Conservation (phyloP, 1,139 yeast genomes). For the Blastobotrys ciferrii region DNA sequence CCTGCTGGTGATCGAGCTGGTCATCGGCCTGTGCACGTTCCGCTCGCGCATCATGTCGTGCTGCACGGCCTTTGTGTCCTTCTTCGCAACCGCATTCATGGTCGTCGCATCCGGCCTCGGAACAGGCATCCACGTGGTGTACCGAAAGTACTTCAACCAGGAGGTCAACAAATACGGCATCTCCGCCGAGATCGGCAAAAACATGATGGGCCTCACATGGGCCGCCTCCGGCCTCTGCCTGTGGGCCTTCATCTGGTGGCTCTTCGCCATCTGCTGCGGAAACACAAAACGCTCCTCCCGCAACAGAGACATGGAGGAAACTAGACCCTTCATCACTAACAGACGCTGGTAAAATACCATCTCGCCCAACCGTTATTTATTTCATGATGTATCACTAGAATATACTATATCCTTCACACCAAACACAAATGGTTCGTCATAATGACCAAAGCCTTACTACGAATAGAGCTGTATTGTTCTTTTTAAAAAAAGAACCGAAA, state of each 20-base stretch:
- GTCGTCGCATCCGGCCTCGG: constrained; percentile 43
- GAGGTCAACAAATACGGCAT: constrained; percentile 39
- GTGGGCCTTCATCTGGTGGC: constrained; percentile 41
- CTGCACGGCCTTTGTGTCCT: constrained; percentile 35
- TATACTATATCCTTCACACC: too few species aligned
- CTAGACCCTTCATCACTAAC: too few species aligned
- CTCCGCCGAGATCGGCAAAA: constrained; percentile 38
- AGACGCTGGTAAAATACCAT: too few species aligned
- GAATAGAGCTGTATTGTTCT: too few species aligned
- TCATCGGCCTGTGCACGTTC: constrained; percentile 43
- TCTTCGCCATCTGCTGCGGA: constrained; percentile 45
- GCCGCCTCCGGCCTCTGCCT: constrained; percentile 42
- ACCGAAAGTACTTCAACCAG: constrained; percentile 42
- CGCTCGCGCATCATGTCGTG: constrained; percentile 39
- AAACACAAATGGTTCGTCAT: too few species aligned
- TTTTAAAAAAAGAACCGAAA: too few species aligned
- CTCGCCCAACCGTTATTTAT: constrained; percentile 19
- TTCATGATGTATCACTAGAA: background rate
- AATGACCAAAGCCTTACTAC: too few species aligned
- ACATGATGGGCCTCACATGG: constrained; percentile 47
- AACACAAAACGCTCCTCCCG: constrained; percentile 28
- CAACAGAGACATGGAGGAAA: too few species aligned
- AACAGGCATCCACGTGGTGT: constrained; percentile 43
- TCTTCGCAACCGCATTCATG: constrained; percentile 31
- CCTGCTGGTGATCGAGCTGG: constrained; percentile 40